phyloP scores from a whole-genome alignment of 768 basidiomycete genomes.

The Amanita inopinata region DNA sequence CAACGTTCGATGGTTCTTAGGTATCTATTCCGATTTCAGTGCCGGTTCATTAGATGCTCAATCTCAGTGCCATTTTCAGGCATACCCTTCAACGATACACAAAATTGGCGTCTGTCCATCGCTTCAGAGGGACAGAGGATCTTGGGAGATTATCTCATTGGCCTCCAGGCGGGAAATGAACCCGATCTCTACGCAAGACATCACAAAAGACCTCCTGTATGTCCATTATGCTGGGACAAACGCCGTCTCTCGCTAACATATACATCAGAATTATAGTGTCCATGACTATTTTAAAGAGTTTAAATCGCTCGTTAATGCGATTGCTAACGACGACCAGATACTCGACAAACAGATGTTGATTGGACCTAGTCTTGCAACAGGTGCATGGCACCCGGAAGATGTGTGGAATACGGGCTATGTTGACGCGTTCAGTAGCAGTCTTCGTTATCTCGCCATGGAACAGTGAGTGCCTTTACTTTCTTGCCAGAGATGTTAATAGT shows the following conservation, averaged over 20 bases:
- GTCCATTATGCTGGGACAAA: too few relatives aligned
- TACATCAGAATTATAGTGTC: too few relatives aligned
- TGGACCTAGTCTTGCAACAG: constrained; percentile 42
- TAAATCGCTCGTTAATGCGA: constrained; percentile 32
- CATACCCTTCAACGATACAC: constrained; percentile 61
- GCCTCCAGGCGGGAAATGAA: constrained; percentile 69
- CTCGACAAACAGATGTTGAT: constrained; percentile 38
- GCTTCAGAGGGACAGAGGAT: constrained; percentile 53
- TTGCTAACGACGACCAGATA: constrained; percentile 28
- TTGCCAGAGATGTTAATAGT: too few relatives aligned
- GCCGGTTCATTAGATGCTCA: constrained; percentile 1
- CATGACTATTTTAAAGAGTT: constrained; percentile 54
- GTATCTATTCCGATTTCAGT: constrained; percentile 16
- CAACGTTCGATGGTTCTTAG: constrained; percentile 59
- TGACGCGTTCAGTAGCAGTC: constrained; percentile 28
- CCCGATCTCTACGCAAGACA: constrained; percentile 40
- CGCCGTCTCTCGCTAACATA: too few relatives aligned
- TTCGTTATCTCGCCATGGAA: constrained; percentile 48
- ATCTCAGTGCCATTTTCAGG: constrained; percentile 14
- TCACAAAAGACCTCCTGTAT: constrained; percentile 26
- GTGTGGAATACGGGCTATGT: constrained; percentile 49
- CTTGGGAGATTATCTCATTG: constrained; percentile 57
- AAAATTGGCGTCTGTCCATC: constrained; percentile 42
- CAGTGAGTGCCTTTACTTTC: constrained; percentile 28
- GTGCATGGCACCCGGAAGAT: constrained; percentile 41